phyloP scores from a whole-genome alignment of 257 asterid species.

The Lycium ferocissimum region DNA sequence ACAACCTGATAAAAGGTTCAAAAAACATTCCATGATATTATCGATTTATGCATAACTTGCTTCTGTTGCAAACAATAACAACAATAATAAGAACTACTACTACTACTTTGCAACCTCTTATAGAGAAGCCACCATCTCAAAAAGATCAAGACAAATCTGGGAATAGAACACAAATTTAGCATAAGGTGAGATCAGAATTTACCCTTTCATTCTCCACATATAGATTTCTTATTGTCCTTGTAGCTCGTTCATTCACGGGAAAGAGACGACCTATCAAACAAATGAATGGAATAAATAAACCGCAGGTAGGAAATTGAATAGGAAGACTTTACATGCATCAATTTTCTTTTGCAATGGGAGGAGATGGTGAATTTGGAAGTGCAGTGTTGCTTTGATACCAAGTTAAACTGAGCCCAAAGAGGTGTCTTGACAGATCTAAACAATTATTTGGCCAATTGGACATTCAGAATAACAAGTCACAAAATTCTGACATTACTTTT shows the following conservation, averaged over 20 bases:
- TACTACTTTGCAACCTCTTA: neutral
- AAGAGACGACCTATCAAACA: constrained; percentile 70
- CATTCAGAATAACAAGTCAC: neutral
- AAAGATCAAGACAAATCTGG: neutral
- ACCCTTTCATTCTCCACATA: constrained; percentile 97
- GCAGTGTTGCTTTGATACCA: neutral
- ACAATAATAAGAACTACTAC: neutral
- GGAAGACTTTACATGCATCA: constrained; percentile 15
- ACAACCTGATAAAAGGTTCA: constrained; percentile 64
- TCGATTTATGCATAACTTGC: neutral
- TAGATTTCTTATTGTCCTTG: constrained; percentile 86
- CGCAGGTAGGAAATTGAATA: constrained; percentile 11
- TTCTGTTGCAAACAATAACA: neutral
- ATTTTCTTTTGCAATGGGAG: constrained; percentile 9
- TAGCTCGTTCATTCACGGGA: constrained; percentile 92
- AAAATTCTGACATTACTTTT: neutral
- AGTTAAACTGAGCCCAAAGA: neutral
- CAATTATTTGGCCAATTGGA: neutral
- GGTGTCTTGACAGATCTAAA: neutral
- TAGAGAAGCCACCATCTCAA: neutral
- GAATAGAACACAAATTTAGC: constrained; percentile 4
- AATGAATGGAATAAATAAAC: constrained; percentile 23
- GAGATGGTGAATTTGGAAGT: neutral
- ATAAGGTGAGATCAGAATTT: constrained; percentile 5
- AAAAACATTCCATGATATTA: constrained; percentile 6